Percentiles rank a stretch among this genome's conserved stretches.
Evolutionary conservation across 2,329 filamentous ascomycete genomes (phyloP).

Genomic region (Fusarium siculi): DNA sequence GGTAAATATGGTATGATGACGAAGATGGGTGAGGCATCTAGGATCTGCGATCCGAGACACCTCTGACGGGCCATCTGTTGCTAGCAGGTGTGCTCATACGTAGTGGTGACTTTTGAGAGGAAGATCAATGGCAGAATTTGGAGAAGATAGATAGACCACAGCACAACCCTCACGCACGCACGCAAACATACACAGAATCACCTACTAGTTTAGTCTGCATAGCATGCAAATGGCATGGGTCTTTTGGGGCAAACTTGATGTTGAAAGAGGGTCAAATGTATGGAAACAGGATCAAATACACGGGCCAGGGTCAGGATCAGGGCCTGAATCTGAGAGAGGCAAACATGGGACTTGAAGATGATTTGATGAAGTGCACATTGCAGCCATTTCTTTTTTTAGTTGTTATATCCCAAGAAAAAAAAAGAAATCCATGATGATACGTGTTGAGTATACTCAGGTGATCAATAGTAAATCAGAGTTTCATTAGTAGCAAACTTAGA

Average conservation of each 20-base stretch:
- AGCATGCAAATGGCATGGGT: constrained; percentile 13
- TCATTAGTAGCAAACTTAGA: background rate
- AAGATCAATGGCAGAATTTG: constrained; percentile 23
- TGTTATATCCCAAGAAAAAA: constrained; percentile 36
- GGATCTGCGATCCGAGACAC: constrained; percentile 20
- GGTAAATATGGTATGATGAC: constrained; percentile 50
- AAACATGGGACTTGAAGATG: constrained; percentile 13
- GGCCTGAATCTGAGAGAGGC: background rate
- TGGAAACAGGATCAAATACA: constrained; percentile 20
- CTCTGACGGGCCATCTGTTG: background rate
- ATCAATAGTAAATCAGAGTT: background rate
- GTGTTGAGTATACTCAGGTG: background rate
- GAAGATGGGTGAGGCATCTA: constrained; percentile 1
- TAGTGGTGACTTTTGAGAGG: constrained; percentile 15
- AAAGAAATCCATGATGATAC: constrained; percentile 15
- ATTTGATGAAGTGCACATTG: constrained; percentile 34
- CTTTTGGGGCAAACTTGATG: constrained; percentile 18
- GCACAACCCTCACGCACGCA: constrained; percentile 21
- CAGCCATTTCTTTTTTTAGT: constrained; percentile 32
- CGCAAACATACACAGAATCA: constrained; percentile 25
- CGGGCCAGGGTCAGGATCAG: background rate
- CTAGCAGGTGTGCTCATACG: constrained; percentile 6
- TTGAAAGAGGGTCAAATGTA: constrained; percentile 13
- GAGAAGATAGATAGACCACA: constrained; percentile 38
- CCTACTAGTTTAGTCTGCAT: constrained; percentile 21